phyloP scores from a whole-genome alignment of 129 eudicot genomes.

The Centrapalus pauciflorus region DNA sequence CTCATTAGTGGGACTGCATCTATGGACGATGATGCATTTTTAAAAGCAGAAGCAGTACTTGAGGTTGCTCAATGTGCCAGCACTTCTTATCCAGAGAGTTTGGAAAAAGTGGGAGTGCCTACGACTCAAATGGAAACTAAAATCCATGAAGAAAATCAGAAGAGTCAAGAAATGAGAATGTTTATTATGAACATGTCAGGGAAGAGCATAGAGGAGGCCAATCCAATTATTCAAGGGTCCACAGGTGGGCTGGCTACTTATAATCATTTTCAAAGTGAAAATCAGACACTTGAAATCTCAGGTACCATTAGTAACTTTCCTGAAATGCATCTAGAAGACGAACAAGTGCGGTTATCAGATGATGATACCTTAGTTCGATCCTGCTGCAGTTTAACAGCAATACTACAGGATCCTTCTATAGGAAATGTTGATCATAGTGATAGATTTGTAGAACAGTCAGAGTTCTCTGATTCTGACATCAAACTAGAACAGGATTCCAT shows the following conservation, averaged over 20 bases:
- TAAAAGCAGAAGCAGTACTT: conserved; percentile 17
- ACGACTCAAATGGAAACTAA: conserved; percentile 18
- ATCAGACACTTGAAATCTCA: conserved; percentile 5
- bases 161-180: conserved; percentile 10
- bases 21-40: conserved; percentile 17
- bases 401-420: neutral
- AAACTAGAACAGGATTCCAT: conserved; percentile 12
- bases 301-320: conserved; percentile 1
- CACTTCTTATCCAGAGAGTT: conserved; percentile 9
- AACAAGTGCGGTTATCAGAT: conserved; percentile 14
- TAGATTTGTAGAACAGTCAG: conserved; percentile 12
- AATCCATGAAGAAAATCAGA: neutral
- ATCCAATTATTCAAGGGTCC: conserved; percentile 9
- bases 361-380: conserved; percentile 14
- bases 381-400: conserved; percentile 13
- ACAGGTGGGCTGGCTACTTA: conserved; percentile 1
- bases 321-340: conserved; percentile 13
- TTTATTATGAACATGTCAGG: neutral
- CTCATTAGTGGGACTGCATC: conserved; percentile 12
- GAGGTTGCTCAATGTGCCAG: conserved; percentile 12
- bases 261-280: conserved; percentile 22
- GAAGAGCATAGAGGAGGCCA: neutral
- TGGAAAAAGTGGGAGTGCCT: conserved; percentile 10
- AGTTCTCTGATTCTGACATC: conserved; percentile 2
- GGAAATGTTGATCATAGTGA: neutral